Evolutionary conservation across 2,329 filamentous ascomycete genomes (phyloP).

Genomic region (Fusarium sp.): DNA sequence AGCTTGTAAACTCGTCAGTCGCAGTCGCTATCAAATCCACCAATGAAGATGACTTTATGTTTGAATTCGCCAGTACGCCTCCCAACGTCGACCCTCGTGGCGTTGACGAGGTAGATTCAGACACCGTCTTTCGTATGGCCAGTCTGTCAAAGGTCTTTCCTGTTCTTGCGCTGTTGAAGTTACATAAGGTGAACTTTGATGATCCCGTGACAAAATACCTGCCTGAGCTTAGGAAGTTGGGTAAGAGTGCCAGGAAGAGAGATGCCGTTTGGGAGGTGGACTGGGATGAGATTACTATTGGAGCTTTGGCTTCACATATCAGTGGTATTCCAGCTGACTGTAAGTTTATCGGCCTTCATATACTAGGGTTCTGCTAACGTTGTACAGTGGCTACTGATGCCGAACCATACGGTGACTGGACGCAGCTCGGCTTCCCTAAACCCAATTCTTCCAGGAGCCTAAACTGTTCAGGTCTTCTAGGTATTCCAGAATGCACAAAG

Average conservation of each 20-base stretch:
- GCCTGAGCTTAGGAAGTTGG: conserved; percentile 12
- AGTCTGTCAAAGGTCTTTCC: conserved; percentile 22
- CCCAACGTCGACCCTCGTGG: conserved; percentile 16
- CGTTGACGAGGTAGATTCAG: conserved; percentile 5
- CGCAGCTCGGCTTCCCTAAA: background rate
- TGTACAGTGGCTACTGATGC: conserved; percentile 4
- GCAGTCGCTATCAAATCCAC: conserved; percentile 15
- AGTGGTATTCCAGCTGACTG: conserved; percentile 11
- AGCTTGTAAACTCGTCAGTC: background rate
- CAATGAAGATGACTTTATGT: conserved; percentile 8
- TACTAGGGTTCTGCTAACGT: fast-evolving
- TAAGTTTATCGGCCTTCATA: fast-evolving
- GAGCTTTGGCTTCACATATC: conserved; percentile 10
- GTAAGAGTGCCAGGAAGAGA: conserved; percentile 8
- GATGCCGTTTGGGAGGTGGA: conserved; percentile 19
- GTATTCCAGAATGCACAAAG: background rate
- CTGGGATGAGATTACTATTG: conserved; percentile 22
- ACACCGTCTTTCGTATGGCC: conserved; percentile 20
- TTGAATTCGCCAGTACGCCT: conserved; percentile 20
- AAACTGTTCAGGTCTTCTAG: conserved; percentile 21
- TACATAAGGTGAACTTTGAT: background rate
- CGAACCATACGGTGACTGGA: conserved; percentile 26
- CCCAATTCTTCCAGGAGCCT: conserved; percentile 1
- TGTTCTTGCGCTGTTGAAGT: conserved; percentile 5
- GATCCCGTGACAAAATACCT: conserved; percentile 20